phyloP scores from a whole-genome alignment of 2,329 filamentous ascomycete genomes.

The Aspergillus sergii region DNA sequence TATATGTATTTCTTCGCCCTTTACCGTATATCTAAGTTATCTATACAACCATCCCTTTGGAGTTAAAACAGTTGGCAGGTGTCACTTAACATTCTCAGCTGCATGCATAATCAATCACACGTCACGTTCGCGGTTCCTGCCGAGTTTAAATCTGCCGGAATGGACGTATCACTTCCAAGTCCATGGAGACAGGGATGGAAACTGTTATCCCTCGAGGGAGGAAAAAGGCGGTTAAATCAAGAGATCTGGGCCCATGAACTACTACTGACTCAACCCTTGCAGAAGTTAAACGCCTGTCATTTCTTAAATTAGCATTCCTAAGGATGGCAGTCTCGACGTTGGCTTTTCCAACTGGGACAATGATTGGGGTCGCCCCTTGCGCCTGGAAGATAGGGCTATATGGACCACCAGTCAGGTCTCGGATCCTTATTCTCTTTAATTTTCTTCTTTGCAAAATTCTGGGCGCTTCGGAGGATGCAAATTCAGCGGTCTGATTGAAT shows the following conservation, averaged over 20 bases:
- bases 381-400: not conserved
- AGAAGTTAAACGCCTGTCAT: not conserved
- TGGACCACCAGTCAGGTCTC: not conserved
- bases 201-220: not conserved
- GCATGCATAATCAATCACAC: not conserved
- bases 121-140: not conserved
- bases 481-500: not conserved
- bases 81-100: not conserved
- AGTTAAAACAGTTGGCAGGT: not conserved
- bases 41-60: not conserved
- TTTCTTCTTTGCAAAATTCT: not conserved
- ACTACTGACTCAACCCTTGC: slow-evolving; percentile 1
- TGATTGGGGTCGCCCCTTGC: not conserved
- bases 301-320: slow-evolving; percentile 4
- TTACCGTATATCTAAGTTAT: not conserved
- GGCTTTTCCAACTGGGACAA: not conserved
- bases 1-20: not conserved
- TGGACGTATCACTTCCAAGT: not conserved
- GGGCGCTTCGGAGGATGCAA: not conserved
- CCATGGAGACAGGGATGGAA: not conserved
- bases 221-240: not conserved
- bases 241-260: not conserved
- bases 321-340: not conserved
- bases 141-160: not conserved
- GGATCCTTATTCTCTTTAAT: not conserved